Base-by-base conservation (phyloP, 1,139 yeast species). In the Geotrichum siamense region DNA sequence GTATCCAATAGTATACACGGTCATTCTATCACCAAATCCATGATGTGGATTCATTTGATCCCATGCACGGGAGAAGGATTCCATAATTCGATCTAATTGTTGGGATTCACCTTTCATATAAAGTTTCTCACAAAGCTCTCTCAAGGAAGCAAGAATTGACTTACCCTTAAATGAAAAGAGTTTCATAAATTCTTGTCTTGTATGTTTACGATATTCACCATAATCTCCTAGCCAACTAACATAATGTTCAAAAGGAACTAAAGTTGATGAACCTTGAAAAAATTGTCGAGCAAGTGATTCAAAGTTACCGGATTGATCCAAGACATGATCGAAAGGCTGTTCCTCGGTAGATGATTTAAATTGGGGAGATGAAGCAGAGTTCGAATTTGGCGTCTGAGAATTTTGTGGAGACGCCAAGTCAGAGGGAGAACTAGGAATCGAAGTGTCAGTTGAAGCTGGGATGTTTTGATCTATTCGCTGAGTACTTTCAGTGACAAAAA, bases 61-160 rank as follows among this genome's bases (percentile, higher is more conserved):
- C 82, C 89, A 85, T 41, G 81, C 74, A 47, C 71, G 69, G 22
- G 93, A 75, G 58, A 84, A 79, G 2, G 80, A 71, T 39, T 82
- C 80, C 49, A 85, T 66, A 30, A 85, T 74, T 38, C 85, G 70
- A 62, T 84, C 93, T 44, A 85, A 76, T 54, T 81, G 84, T 54
- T 82, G 91, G 1, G 93, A 78, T 60, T 86, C 95, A 2, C 91
- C 95, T 56, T 78, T 78, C 57, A 85, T 70, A 59, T 81, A 82
- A 19, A 85, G 59, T 55, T 71, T 75, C 29, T 75, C 72, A 53
- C 94, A 84, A 34, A 85, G 65, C 48, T 65, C 63, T 31, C 89
- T 64, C 17, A 85, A 69, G 1, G 86, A 69, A 6, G 63, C 63
- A 45, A 83, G 47, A 41, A 63, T 60, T 37, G 59, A 55, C 38